Evolutionary conservation across 192 early-diverging fungal species (phyloP).

Genomic region (Coemansia sp.): DNA sequence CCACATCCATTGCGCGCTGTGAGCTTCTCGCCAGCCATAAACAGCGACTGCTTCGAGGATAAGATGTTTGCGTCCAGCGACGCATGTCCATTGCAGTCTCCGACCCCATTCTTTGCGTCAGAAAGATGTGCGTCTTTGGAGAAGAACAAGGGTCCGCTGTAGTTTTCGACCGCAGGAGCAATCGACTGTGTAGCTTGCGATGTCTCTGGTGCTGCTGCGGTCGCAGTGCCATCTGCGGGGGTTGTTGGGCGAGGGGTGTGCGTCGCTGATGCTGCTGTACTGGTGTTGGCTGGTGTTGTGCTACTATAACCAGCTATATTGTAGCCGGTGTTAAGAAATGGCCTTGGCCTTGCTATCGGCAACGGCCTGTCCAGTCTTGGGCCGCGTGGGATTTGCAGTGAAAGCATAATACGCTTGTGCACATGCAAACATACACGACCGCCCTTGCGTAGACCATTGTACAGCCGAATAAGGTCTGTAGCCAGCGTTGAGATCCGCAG

Average conservation of each 20-base stretch:
- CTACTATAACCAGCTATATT: conserved; percentile 7
- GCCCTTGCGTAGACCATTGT: conserved; percentile 44
- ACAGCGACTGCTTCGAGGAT: conserved; percentile 7
- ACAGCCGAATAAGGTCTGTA: conserved; percentile 39
- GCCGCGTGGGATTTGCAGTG: conserved; percentile 50
- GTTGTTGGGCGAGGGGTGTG: conserved; percentile 43
- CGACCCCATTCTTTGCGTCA: not conserved
- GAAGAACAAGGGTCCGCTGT: conserved; percentile 35
- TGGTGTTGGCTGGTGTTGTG: conserved; percentile 12
- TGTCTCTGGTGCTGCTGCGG: not conserved
- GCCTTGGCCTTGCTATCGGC: conserved; percentile 18
- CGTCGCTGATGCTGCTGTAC: conserved; percentile 20
- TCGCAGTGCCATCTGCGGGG: conserved; percentile 17
- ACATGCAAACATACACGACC: conserved; percentile 45
- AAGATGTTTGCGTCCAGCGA: conserved; percentile 7
- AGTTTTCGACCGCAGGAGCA: conserved; percentile 36
- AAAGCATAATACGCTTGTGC: conserved; percentile 49
- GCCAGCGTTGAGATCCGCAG: conserved; percentile 31
- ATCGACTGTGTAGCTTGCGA: conserved; percentile 16
- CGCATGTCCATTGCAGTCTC: conserved; percentile 6
- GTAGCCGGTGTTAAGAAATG: conserved; percentile 16
- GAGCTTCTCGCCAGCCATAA: conserved; percentile 13
- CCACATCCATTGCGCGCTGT: conserved; percentile 16
- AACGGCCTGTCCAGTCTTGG: conserved; percentile 39
- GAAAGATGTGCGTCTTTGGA: conserved; percentile 4